Evolutionary conservation across 148 eudicot genomes (phyloP).

Genomic region (Silene latifolia): DNA sequence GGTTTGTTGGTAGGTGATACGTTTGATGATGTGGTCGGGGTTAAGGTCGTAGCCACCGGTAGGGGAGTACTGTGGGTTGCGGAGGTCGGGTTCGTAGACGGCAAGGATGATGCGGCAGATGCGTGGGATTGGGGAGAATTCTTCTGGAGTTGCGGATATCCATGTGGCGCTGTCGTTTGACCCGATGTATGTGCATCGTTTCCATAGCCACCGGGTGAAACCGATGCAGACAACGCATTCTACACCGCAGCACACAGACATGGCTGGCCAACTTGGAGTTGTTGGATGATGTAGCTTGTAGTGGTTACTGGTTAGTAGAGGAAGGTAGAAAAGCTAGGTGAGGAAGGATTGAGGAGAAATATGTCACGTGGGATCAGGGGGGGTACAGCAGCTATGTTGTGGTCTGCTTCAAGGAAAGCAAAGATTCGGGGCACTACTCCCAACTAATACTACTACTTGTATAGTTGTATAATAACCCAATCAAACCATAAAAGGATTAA

Average conservation of each 20-base stretch:
- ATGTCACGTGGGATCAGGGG: constrained; percentile 6
- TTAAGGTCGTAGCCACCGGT: constrained; percentile 54
- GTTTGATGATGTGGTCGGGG: constrained; percentile 64
- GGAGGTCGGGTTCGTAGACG: constrained; percentile 73
- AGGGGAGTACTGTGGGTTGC: constrained; percentile 45
- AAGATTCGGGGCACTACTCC: not conserved
- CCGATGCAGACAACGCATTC: constrained; percentile 64
- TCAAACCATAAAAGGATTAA: no score
- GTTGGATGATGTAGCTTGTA: not conserved
- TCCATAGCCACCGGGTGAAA: constrained; percentile 79
- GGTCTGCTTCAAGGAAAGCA: not conserved
- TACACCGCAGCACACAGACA: constrained; percentile 55
- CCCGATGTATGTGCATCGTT: constrained; percentile 87
- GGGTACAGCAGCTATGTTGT: not conserved
- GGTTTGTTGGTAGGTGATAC: constrained; percentile 65
- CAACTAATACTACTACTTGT: no score
- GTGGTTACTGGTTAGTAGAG: not conserved
- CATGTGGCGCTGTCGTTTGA: constrained; percentile 85
- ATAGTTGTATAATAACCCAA: no score
- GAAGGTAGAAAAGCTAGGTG: not conserved
- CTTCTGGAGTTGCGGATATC: constrained; percentile 63
- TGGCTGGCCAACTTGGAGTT: not conserved
- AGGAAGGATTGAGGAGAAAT: no score
- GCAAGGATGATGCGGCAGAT: constrained; percentile 64
- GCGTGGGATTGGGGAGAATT: constrained; percentile 78